Percentiles rank a stretch among this genome's conserved stretches.
phyloP scores from a whole-genome alignment of 768 basidiomycete genomes.

The Holtermannia corniformis region DNA sequence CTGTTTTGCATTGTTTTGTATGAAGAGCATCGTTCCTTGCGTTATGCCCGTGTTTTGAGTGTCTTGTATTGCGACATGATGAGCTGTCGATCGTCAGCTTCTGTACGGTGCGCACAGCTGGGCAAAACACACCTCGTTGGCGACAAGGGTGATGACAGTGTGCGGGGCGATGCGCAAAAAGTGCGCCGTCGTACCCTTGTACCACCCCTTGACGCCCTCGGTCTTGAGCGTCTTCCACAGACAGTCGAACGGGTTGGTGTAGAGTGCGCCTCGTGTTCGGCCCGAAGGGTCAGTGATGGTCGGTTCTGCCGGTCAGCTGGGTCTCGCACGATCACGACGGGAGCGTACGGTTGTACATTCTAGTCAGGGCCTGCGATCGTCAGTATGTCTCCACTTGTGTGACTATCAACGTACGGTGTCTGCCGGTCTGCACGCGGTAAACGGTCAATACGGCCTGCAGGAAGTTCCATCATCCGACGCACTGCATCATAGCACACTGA shows the following conservation, averaged over 20 bases:
- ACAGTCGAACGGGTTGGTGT: conserved; percentile 90
- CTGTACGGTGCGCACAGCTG: neutral
- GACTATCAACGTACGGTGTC: conserved; percentile 17
- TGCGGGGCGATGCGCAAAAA: conserved; percentile 86
- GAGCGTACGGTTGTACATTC: conserved; percentile 73
- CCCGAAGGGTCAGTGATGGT: conserved; percentile 40
- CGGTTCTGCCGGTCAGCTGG: conserved; percentile 24
- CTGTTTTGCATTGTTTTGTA: neutral
- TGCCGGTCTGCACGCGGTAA: conserved; percentile 14
- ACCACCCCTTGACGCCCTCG: conserved; percentile 89
- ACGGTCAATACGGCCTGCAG: no score
- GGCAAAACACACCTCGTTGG: conserved; percentile 52
- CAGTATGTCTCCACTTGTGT: neutral
- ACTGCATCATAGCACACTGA: conserved; percentile 89
- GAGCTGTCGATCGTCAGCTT: conserved; percentile 9
- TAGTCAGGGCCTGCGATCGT: conserved; percentile 59
- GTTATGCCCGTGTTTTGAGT: conserved; percentile 1
- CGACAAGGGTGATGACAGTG: conserved; percentile 79
- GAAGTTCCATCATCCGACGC: conserved; percentile 22
- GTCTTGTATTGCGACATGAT: conserved; percentile 37
- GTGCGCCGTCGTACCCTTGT: conserved; percentile 95
- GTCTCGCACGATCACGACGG: neutral
- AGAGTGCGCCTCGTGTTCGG: conserved; percentile 55
- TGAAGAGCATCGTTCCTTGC: neutral
- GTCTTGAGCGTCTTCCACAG: conserved; percentile 88